Conservation (phyloP, 1,139 yeast species). For the Suhomyces bokatorum region DNA sequence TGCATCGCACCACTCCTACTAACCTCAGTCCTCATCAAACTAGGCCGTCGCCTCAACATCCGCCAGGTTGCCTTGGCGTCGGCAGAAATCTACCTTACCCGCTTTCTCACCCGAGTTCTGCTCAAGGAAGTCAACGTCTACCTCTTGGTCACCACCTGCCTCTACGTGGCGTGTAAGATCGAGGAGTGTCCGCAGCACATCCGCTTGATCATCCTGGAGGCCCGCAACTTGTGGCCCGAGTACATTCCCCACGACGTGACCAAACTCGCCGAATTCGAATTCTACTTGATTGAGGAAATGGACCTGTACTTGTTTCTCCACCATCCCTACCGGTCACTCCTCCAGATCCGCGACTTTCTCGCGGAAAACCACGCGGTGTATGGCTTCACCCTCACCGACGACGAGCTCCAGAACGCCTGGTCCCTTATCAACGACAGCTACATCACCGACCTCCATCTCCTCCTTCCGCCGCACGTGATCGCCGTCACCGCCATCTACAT, state of each 20-base stretch:
- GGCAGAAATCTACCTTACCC: constrained; percentile 77
- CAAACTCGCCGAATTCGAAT: constrained; percentile 94
- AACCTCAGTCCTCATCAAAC: constrained; percentile 54
- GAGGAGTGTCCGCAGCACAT: constrained; percentile 97
- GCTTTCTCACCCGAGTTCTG: constrained; percentile 74
- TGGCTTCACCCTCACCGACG: constrained; percentile 51
- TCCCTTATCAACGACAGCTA: constrained; percentile 86
- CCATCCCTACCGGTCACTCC: constrained; percentile 82
- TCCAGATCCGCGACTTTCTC: constrained; percentile 56
- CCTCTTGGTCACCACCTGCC: constrained; percentile 76
- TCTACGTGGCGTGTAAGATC: constrained; percentile 87
- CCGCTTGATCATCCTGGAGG: constrained; percentile 77
- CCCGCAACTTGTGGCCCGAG: constrained; percentile 92
- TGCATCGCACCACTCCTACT: constrained; percentile 9
- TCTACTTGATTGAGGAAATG: constrained; percentile 86
- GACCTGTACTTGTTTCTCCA: constrained; percentile 78
- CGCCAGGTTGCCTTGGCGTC: constrained; percentile 86
- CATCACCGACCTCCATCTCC: constrained; percentile 78
- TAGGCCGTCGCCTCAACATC: constrained; percentile 75
- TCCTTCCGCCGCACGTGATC: constrained; percentile 88
- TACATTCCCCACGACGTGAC: constrained; percentile 90
- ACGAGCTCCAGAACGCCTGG: constrained; percentile 86
- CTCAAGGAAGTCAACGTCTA: constrained; percentile 81
- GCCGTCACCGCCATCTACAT: constrained; percentile 81
- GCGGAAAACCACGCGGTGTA: constrained; percentile 25